Evolutionary conservation across 148 eudicot species (phyloP).

Genomic region (Selenicereus undatus): DNA sequence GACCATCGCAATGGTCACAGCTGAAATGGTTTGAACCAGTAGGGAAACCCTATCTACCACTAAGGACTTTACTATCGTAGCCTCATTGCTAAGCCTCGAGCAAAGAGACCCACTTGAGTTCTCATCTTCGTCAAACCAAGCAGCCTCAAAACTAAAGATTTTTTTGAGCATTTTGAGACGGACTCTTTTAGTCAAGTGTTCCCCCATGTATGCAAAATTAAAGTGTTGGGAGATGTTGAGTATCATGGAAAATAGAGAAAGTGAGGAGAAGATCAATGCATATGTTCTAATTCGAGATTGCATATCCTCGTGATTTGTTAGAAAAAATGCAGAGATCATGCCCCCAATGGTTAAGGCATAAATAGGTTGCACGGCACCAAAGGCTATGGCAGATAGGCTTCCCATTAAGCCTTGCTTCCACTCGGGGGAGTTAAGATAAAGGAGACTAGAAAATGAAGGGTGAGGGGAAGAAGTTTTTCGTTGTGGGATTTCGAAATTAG

Average conservation of each 20-base stretch:
- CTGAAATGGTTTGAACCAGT: slow-evolving; percentile 63
- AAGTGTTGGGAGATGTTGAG: slow-evolving; percentile 66
- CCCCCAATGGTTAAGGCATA: slow-evolving; percentile 89
- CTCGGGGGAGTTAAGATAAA: slow-evolving; percentile 65
- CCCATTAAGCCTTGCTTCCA: slow-evolving; percentile 79
- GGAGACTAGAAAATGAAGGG: slow-evolving; percentile 51
- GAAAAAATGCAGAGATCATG: slow-evolving; percentile 79
- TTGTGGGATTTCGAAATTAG: slow-evolving; percentile 10
- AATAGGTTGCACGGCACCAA: slow-evolving; percentile 83
- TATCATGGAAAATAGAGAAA: slow-evolving; percentile 52
- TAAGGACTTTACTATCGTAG: slow-evolving; percentile 74
- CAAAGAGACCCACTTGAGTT: slow-evolving; percentile 75
- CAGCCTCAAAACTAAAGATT: slow-evolving; percentile 63
- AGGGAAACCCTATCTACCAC: slow-evolving; percentile 79
- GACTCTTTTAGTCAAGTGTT: slow-evolving; percentile 63
- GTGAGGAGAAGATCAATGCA: slow-evolving; percentile 50
- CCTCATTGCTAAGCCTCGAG: slow-evolving; percentile 69
- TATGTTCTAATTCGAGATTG: slow-evolving; percentile 55
- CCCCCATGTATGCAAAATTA: slow-evolving; percentile 83
- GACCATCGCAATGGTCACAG: slow-evolving; percentile 67
- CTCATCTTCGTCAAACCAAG: slow-evolving; percentile 89
- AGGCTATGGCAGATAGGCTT: slow-evolving; percentile 59
- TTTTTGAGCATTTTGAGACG: slow-evolving; percentile 70
- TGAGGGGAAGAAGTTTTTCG: slow-evolving; percentile 38
- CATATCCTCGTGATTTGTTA: slow-evolving; percentile 58